Evolutionary conservation across 1,139 yeast species (phyloP), one percentile per base, ranked within the genome.

Genomic region (Yamadazyma jaroonii): DNA sequence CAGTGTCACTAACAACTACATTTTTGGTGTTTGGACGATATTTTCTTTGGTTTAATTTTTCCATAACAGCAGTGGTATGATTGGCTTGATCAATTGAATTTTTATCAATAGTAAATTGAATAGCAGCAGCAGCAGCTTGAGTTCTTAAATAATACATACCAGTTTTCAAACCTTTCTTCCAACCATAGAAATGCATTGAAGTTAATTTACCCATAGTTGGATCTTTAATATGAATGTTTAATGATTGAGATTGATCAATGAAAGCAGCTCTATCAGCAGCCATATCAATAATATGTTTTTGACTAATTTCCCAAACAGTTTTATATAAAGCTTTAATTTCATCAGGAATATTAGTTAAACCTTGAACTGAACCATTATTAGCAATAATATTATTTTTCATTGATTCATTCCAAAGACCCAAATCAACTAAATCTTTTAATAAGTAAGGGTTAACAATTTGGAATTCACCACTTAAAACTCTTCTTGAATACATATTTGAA

Each of bases 91-190:
- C 52, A 41, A 58, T 63, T 15, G 67, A 53, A 32, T 47, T 47
- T 57, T 67, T 56, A 52, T 76, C 81, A 40, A 77, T 74, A 15
- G 82, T 77, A 52, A 77, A 77, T 55, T 77, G 81, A 52, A 77
- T 77, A 35, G 82, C 81, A 47, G 79, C 74, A 29, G 80, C 66
- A 32, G 83, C 83, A 44, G 81, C 81, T 57, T 77, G 81, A 4
- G 83, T 77, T 61, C 83, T 66, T 49, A 77, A 63, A 52, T 77
- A 77, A 57, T 77, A 77, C 80, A 77, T 77, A 47, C 83, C 83
- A 31, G 83, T 77, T 60, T 77, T 77, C 46, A 77, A 67, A 31
- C 83, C 83, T 53, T 72, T 75, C 62, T 76, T 73, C 83, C 83
- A 77, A 26, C 79, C 79, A 47, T 76, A 76, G 59, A 77, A 77